Evolutionary conservation across 306 rosid genomes (phyloP).

Genomic region (Lathyrus oleraceus): DNA sequence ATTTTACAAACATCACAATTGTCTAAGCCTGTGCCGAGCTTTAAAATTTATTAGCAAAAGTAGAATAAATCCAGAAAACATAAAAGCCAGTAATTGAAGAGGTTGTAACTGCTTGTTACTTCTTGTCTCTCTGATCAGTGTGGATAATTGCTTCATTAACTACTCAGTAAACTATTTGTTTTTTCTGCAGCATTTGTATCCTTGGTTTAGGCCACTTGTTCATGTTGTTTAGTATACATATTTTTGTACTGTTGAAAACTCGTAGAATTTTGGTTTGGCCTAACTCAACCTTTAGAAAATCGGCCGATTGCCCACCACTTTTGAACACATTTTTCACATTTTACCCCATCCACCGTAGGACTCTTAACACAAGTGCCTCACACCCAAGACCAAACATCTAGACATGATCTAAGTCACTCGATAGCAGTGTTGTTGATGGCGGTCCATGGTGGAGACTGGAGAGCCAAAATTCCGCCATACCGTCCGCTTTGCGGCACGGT

Average conservation of each 20-base stretch:
- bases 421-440: too few relatives aligned
- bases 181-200: constrained; percentile 7
- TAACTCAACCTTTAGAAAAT: neutral
- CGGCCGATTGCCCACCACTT: neutral
- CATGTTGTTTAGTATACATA: constrained; percentile 1
- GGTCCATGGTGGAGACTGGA: too few relatives aligned
- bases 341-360: neutral
- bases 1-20: neutral
- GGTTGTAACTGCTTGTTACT: constrained; percentile 26
- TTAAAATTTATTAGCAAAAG: neutral
- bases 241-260: constrained; percentile 8
- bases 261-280: neutral
- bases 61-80: constrained; percentile 12
- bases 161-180: neutral
- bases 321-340: neutral
- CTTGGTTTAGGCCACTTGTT: constrained; percentile 15
- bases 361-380: neutral
- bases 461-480: too few relatives aligned
- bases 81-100: constrained; percentile 2
- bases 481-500: too few relatives aligned
- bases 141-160: constrained; percentile 13
- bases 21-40: constrained; percentile 1
- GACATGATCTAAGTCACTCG: neutral
- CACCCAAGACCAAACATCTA: neutral
- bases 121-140: neutral